Percentiles rank a stretch among this genome's conserved stretches.
Conservation (phyloP, 352 stramenopile genomes). For the Phytopythium kandeliae region DNA sequence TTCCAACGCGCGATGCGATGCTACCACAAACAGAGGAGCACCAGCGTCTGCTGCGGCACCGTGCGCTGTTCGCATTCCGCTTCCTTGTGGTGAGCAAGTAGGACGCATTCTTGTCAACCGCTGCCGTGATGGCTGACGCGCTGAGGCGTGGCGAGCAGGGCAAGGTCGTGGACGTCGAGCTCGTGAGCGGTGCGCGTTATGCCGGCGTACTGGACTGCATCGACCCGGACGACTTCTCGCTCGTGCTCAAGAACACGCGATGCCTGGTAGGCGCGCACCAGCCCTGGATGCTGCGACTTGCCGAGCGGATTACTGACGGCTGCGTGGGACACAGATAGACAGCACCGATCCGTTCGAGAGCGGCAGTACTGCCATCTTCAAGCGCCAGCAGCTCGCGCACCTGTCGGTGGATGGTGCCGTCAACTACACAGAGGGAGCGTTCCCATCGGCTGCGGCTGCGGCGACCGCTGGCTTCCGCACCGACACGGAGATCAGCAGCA, state of each 20-base stretch:
- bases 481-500: constrained; percentile 89
- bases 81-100: constrained; percentile 44
- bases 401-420: constrained; percentile 49
- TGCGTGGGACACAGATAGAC: constrained; percentile 11
- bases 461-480: constrained; percentile 53
- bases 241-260: constrained; percentile 77
- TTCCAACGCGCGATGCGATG: not conserved
- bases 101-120: not conserved
- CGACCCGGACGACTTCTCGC: constrained; percentile 77
- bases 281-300: not conserved
- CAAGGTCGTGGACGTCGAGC: constrained; percentile 64
- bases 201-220: constrained; percentile 73
- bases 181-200: constrained; percentile 58
- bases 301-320: not conserved
- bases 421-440: constrained; percentile 51
- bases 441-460: constrained; percentile 16
- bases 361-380: constrained; percentile 74
- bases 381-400: constrained; percentile 58
- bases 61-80: constrained; percentile 74
- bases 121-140: not conserved
- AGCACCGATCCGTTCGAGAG: constrained; percentile 48
- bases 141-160: constrained; percentile 16
- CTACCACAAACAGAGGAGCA: constrained; percentile 32
- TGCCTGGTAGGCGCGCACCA: constrained; percentile 17
- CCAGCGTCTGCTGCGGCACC: constrained; percentile 66